Base-by-base conservation (phyloP, 2,329 filamentous ascomycete species). In the Piedraia hortae region DNA sequence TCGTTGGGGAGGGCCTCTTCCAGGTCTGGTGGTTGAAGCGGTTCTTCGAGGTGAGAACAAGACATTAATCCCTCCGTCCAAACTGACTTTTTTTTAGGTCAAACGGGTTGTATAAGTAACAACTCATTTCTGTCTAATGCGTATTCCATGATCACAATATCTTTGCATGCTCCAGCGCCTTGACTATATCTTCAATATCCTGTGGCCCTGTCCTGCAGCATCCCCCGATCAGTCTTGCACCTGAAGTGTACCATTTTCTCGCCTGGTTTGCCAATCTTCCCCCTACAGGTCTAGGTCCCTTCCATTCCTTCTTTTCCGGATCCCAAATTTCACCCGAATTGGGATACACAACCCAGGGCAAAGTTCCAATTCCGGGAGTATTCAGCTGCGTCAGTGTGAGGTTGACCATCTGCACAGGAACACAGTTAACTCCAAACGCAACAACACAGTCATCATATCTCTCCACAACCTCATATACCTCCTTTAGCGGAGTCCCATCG, bases 11-110 rank as follows among this genome's bases (percentile, higher is more conserved):
- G 55, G 85, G 78, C 28, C 55, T 91, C 34, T 97, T 97, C 58
- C 85, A 97, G 55, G 82, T 97, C 33, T 97, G 85, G 82, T 97
- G 85, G 80, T 51, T 97, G 45, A 85, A 89, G 54, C 65, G 85
- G 43, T 97, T 97, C 61, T 38, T 39, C 26, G 37, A 38, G 33
- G 38, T 40, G 19, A 39, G 27, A 18, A n/a, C n/a, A n/a, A n/a
- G n/a, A n/a, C n/a, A n/a, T n/a, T n/a, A n/a, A n/a, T n/a, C n/a
- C n/a, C n/a, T n/a, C n/a, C n/a, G n/a, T n/a, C n/a, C n/a, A n/a
- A 9, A 7, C 12, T 7, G 16, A 17, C 9, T 10, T 24, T 27
- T 20, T 30, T 31, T 21, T 28, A 29, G 26, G 31, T 34, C 19
- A 30, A 38, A 25, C n/a, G n/a, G n/a, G n/a, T n/a, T n/a, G n/a